phyloP scores from a whole-genome alignment of 2,329 filamentous ascomycete species.

The Fusarium tjaetaba region DNA sequence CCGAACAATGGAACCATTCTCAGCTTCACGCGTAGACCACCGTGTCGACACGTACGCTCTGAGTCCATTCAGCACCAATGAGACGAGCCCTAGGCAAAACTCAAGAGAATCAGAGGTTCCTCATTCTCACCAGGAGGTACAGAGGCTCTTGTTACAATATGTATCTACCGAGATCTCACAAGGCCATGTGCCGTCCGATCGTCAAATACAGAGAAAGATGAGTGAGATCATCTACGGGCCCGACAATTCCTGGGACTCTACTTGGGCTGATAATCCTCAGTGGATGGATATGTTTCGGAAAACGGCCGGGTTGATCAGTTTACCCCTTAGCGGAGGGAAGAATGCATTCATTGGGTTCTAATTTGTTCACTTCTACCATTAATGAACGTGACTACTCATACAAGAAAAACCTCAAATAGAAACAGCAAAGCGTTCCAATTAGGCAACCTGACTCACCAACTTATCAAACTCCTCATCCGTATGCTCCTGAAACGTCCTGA shows the following conservation, averaged over 20 bases:
- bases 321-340: not conserved
- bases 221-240: not conserved
- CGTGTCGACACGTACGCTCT: accelerated
- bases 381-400: too few relatives aligned
- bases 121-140: not conserved
- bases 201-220: not conserved
- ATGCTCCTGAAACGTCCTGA: constrained; percentile 21
- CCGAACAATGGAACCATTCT: not conserved
- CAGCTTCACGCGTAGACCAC: not conserved
- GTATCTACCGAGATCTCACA: not conserved
- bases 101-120: accelerated
- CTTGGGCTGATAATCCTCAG: not conserved
- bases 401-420: too few relatives aligned
- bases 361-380: too few relatives aligned
- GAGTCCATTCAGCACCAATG: not conserved
- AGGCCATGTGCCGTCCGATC: not conserved
- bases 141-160: not conserved
- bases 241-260: not conserved
- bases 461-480: constrained; percentile 34
- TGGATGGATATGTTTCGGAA: not conserved
- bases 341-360: not conserved
- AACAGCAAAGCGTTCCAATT: not conserved
- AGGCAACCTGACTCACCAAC: constrained; percentile 29
- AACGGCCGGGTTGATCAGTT: not conserved
- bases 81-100: accelerated